Base-by-base conservation (phyloP, 1,139 yeast genomes). In the Pichia sp. region DNA sequence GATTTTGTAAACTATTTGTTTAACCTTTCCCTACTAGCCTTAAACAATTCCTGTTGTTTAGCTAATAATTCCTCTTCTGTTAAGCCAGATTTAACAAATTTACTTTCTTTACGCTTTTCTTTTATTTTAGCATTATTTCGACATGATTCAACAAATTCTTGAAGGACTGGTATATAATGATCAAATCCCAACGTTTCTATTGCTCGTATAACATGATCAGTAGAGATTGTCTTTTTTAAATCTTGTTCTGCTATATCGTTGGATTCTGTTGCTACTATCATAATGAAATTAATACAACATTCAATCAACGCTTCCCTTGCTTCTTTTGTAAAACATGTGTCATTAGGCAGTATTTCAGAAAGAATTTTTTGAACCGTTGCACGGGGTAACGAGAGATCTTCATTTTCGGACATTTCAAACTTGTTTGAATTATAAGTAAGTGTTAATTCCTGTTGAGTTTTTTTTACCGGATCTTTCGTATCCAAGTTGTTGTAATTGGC, bases 201-300 rank as follows among this genome's bases (percentile, higher is more conserved):
- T 1, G 98, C 97, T 58, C 82, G 84, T 47, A 91, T 76, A 35
- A 91, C 97, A 61, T 91, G 99, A 59, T 91, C 98, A 2, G 95
- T 83, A 1, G 96, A 95, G 40, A 91, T 91, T 8, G 99, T 91
- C 64, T 91, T 93, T 63, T 91, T 91, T 39, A 95, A 82, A 59
- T 91, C 98, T 55, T 84, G 84, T 57, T 91, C 98, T 1, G 98
- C 97, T 51, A 91, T 87, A 51, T 93, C 98, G 57, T 93, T 89
- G 47, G 93, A 84, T 63, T 88, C 95, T 4, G 95, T 85, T 11
- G 96, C 84, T 38, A 91, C 68, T 50, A 91, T 87, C 94, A 91
- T 91, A 46, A 93, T 83, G 59, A 91, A 91, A 63, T 88, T 96
- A 43, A 91, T 88, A 55, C 97, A 89, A 61, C 96, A 88, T 60